Evolutionary conservation across 768 basidiomycete species (phyloP), one percentile per base, ranked within the genome.

Genomic region (Fomitopsis serialis): DNA sequence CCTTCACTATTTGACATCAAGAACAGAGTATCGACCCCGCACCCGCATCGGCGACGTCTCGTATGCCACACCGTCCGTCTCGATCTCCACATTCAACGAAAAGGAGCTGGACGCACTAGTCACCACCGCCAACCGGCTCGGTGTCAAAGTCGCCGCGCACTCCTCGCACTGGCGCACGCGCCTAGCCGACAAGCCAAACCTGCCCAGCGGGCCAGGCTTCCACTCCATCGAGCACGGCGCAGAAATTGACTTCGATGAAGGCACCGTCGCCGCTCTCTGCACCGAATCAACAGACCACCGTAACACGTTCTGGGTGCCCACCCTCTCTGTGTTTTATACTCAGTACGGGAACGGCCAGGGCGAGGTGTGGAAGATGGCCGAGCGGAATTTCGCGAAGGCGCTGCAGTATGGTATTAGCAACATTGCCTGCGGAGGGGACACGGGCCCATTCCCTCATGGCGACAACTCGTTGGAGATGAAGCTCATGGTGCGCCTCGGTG

Each of bases 351-450:
- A 56, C 45, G 44, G 34, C 46, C 65, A 9, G 50, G 65, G 23
- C 50, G 63, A 54, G 11, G 42, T 54, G 6, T 83, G 79, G 81
- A 69, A 70, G 48, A 58, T 55, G 34, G 69, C 69, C 4, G 57
- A 59, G 35, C 56, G 54, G 9, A 71, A 73, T 3, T 85, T 87
- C 69, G 58, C 66, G 49, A 64, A 66, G 5, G 81, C 76, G 12
- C 60, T 85, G 6, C 66, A 66, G 42, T 59, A 65, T 2, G 74
- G 72, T 0, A 67, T 76, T 57, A 72, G 77, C 10, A 72, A 74
- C 50, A 73, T 86, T 48, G 81, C 81, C 7, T 80, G 79, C 61
- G 83, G 84, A 7, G 82, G 84, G 1, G 82, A 86, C 64, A 86
- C 84, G 2, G 84, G 83, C 9, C 75, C 77, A 2, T 86, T 85